Base-by-base conservation (phyloP, 768 basidiomycete genomes). In the Gymnopilus junonius region DNA sequence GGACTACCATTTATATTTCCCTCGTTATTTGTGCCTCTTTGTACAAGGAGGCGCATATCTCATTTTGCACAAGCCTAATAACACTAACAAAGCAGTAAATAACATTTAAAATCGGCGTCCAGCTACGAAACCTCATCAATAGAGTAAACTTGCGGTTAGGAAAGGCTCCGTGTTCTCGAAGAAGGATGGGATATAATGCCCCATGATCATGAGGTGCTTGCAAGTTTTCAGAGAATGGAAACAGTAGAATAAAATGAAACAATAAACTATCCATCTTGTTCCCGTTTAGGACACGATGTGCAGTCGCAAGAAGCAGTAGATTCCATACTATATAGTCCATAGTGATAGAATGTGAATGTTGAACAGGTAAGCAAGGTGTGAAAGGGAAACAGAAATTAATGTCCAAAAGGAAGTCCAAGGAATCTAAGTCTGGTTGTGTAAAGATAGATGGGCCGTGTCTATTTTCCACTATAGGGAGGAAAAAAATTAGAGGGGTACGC, bases 401-500 rank as follows among this genome's bases (percentile, higher is more conserved):
- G 31, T 32, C 48, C 31, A 11, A 31, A 55, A 25, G 34, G 20
- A 25, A 55, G 20, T 39, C 5, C 34, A n/a, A 34, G 53, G 21
- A 23, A 55, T 55, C 37, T 55, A 14, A 11, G 3, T 31, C 27
- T 8, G 34, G 14, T 1, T 5, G 31, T 20, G 29, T 34, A 23
- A 25, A 35, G 1, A 39, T 5, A 39, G 20, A 23, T 11, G 23
- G 12, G 8, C n/a, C 27, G n/a, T 2, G 35, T 27, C 39, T 40
- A 27, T 55, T 37, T 23, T 14, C n/a, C 37, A 25, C 17, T 4
- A 39, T 14, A 23, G 21, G 3, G 25, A 20, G 3, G 15, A 39
- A 48, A 31, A 23, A 32, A 55, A 61, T 69, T 62, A 69, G 34
- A 72, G 66, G 45, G 65, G 60, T 20, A 66, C 62, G 71, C 86